A percentile compares a stretch with the other conserved stretches of the same genome.
Evolutionary conservation across 1,284 basidiomycete genomes (phyloP).

Genomic region (Puccinia horiana): DNA sequence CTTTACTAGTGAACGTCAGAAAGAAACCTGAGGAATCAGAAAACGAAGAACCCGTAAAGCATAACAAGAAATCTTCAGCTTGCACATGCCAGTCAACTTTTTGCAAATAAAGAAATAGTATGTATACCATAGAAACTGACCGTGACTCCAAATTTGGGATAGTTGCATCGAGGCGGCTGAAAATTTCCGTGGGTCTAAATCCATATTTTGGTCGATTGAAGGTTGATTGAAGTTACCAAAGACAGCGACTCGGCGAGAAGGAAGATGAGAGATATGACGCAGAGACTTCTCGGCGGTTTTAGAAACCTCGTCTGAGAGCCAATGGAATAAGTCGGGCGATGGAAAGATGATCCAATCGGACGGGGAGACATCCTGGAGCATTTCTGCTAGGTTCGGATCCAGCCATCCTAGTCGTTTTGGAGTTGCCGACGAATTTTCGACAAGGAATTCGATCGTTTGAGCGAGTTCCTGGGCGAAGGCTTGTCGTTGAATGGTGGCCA

Average conservation of each 20-base stretch:
- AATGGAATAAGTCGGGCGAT: not conserved
- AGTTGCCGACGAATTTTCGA: constrained; percentile 3
- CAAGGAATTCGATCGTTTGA: constrained; percentile 15
- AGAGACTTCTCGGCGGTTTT: not conserved
- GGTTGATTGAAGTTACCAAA: not conserved
- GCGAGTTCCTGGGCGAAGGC: not conserved
- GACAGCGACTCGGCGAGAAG: not conserved
- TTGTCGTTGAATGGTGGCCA: not conserved
- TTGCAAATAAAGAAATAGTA: not conserved
- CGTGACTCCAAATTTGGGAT: constrained; percentile 13
- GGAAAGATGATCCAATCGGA: constrained; percentile 32
- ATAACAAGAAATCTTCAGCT: not conserved
- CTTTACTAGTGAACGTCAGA: constrained; percentile 19
- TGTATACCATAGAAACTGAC: not conserved
- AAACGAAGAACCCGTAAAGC: not conserved
- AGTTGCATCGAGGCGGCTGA: not conserved
- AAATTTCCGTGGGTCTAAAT: not conserved
- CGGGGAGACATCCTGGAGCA: not conserved
- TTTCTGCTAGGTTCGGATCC: not conserved
- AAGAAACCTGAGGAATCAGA: constrained; percentile 1
- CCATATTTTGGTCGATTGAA: not conserved
- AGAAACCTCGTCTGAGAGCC: not conserved
- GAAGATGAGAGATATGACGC: constrained; percentile 11
- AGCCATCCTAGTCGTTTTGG: not conserved
- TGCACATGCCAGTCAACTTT: not conserved